Evolutionary conservation across 139 green algal genomes (phyloP), one percentile per base, ranked within the genome.

Genomic region (Coelastrella sp.): DNA sequence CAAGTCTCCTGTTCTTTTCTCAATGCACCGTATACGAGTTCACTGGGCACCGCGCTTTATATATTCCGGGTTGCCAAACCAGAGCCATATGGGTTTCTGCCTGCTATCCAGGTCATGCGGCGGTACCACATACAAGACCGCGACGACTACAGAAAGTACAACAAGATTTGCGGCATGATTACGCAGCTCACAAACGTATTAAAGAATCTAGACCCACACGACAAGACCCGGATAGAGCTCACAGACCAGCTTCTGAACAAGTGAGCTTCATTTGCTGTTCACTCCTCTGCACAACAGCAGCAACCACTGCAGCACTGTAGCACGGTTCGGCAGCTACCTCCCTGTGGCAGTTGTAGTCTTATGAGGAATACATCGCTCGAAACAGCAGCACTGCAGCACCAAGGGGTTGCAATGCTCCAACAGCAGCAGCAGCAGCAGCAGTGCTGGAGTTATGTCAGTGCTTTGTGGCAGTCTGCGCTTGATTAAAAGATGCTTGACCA

Each of bases 111-210:
- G 96, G 96, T 99, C 2, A 98, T 99, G 94, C 96, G 97, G 2
- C 91, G 97, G 20, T 99, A 99, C 90, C 98, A 99, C 93, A 98
- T 99, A 68, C 96, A 98, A 76, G 94, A 99, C 87, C 93, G 98
- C 3, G 98, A 99, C 85, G 98, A 99, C 90, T 99, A 99, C 96
- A 98, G 97, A 73, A 98, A 98, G 90, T 98, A 99, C 91, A 98
- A 98, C 91, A 96, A 97, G 80, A 91, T 99, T 14, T 95, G 92
- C 68, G 98, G 98, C 59, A 95, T 98, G 92, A 91, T 99, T 7
- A 99, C 97, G 23, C 98, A 98, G 91, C 92, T 98, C 13, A 95
- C 95, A 3, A 94, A 89, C 71, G 83, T 97, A 65, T 76, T 98
- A 8, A 96, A 96, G 82, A 92, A 96, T 73, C 94, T 99, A 64